A percentile compares a stretch with the other conserved stretches of the same genome.
phyloP scores from a whole-genome alignment of 2,329 filamentous ascomycete genomes.

The Helotiales sp. region DNA sequence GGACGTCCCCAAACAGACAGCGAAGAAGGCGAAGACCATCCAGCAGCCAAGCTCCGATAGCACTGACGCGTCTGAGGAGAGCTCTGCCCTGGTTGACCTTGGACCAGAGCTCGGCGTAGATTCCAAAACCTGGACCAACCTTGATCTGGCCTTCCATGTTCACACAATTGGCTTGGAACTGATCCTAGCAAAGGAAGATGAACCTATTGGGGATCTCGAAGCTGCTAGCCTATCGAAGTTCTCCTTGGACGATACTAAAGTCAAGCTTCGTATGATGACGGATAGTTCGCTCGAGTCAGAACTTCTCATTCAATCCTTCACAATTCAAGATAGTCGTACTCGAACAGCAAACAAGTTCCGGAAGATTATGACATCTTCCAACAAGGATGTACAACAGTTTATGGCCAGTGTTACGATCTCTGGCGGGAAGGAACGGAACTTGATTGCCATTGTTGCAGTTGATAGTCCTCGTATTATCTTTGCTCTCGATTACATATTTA shows the following conservation, averaged over 20 bases:
- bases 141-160: slow-evolving; percentile 89
- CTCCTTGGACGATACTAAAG: slow-evolving; percentile 85
- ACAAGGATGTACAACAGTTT: slow-evolving; percentile 93
- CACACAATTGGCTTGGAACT: slow-evolving; percentile 87
- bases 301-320: slow-evolving; percentile 89
- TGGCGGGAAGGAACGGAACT: slow-evolving; percentile 73
- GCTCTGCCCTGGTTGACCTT: slow-evolving; percentile 52
- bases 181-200: slow-evolving; percentile 71
- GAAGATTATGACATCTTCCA: slow-evolving; percentile 96
- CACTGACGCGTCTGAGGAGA: slow-evolving; percentile 1
- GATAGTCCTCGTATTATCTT: slow-evolving; percentile 95
- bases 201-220: slow-evolving; percentile 76
- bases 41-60: slow-evolving; percentile 2
- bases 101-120: slow-evolving; percentile 69
- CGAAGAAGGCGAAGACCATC: slow-evolving; percentile 27
- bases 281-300: slow-evolving; percentile 92
- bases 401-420: slow-evolving; percentile 97
- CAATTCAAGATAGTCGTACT: slow-evolving; percentile 87
- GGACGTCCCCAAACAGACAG: slow-evolving; percentile 61
- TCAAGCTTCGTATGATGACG: slow-evolving; percentile 91
- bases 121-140: slow-evolving; percentile 81
- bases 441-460: slow-evolving; percentile 90
- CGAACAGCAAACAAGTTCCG: slow-evolving; percentile 92
- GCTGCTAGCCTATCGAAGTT: slow-evolving; percentile 88
- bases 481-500: slow-evolving; percentile 92